Percentiles rank a stretch among this genome's conserved stretches.
Conservation (phyloP, 805 yeast genomes). For the Cyberlindnera mrakii region DNA sequence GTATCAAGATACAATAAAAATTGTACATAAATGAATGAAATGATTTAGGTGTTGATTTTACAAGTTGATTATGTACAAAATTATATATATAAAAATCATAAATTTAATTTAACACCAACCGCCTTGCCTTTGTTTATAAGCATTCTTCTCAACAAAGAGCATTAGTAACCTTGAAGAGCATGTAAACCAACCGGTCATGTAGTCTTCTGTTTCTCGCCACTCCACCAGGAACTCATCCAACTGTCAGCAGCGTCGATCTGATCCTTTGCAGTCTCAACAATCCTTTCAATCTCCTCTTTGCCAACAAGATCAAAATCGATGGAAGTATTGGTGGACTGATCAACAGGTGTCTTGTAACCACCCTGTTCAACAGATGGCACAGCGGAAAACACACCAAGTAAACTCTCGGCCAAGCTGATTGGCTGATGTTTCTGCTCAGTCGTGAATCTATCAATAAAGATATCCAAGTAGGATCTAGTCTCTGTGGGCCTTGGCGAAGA, state of each 20-base stretch:
- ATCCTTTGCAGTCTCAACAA: constrained; percentile 2
- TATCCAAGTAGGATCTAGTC: constrained; percentile 5
- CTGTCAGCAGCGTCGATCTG: constrained; percentile 1
- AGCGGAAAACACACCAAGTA: constrained; percentile 1
- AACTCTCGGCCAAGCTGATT: constrained; percentile 5
- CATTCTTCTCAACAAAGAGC: too few relatives aligned
- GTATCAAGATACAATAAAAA: neutral
- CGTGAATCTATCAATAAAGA: constrained; percentile 7
- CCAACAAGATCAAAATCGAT: constrained; percentile 43
- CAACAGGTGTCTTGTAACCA: neutral
- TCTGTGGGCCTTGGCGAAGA: neutral
- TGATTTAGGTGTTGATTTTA: neutral
- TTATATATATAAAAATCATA: too few relatives aligned
- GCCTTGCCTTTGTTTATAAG: too few relatives aligned
- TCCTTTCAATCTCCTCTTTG: constrained; percentile 20
- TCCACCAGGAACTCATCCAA: constrained; percentile 14
- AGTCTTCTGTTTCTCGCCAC: constrained; percentile 7
- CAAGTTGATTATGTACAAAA: neutral
- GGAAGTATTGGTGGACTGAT: neutral
- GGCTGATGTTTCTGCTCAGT: neutral
- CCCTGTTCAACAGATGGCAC: neutral
- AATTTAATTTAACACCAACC: too few relatives aligned
- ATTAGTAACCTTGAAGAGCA: neutral
- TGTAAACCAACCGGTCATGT: constrained; percentile 1
- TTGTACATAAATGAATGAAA: neutral